Conservation (phyloP, 2,329 filamentous ascomycete genomes). For the Orbilia ellipsospora region DNA sequence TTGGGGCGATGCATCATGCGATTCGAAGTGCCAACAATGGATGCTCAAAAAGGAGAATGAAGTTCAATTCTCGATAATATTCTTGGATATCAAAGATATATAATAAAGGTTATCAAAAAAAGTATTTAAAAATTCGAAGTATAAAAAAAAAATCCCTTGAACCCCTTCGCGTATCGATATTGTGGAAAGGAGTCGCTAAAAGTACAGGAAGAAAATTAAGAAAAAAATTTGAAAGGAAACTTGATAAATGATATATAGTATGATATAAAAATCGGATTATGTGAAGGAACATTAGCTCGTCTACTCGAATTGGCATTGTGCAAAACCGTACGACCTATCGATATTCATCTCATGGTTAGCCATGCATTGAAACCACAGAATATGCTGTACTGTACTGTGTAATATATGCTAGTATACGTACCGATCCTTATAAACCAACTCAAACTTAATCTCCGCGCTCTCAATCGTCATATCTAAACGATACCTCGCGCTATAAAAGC, state of each 20-base stretch:
- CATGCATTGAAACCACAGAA: no score
- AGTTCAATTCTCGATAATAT: no score
- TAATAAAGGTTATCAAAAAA: not conserved
- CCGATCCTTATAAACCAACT: slow-evolving; percentile 53
- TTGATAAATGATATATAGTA: not conserved
- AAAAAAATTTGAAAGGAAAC: not conserved
- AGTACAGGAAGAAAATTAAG: slow-evolving; percentile 12
- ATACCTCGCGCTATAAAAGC: slow-evolving; percentile 53
- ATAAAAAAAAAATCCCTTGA: not conserved
- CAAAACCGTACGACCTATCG: slow-evolving; percentile 43
- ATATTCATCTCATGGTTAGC: not conserved
- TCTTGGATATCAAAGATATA: no score
- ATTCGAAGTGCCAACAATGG: no score
- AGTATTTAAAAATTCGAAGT: not conserved
- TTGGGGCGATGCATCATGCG: no score
- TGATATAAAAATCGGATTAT: not conserved
- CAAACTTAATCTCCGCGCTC: slow-evolving; percentile 54
- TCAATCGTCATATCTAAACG: slow-evolving; percentile 53
- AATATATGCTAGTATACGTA: not conserved
- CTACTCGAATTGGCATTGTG: slow-evolving; percentile 50
- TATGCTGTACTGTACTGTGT: not conserved
- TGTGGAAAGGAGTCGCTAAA: slow-evolving; percentile 24
- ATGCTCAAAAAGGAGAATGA: no score
- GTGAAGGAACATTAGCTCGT: not conserved
- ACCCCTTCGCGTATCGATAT: slow-evolving; percentile 2